Base-by-base conservation (phyloP, 169 alveolate genomes). In the Haemoproteus tartakovskyi region DNA sequence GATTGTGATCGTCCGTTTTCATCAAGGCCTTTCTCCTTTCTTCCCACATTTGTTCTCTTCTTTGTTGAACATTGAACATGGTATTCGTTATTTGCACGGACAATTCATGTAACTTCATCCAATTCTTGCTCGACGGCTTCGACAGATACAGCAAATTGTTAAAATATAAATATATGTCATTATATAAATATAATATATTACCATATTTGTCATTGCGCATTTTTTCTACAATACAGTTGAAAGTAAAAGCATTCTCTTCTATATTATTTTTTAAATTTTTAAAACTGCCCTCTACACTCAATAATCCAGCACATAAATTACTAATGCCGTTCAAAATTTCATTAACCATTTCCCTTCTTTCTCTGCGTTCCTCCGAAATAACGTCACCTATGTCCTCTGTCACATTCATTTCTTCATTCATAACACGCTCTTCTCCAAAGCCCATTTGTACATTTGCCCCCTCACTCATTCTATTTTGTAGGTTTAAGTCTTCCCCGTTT, bases 31-130 rank as follows among this genome's bases (percentile, higher is more conserved):
- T 2, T 0, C 9, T 60, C 40, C 36, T n/a, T 38, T 52, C 6
- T 6, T 33, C 47, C 30, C 16, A 12, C n/a, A n/a, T n/a, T n/a
- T 62, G 37, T 24, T 33, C 24, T 54, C 54, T 62, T 43, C 57
- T 46, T 16, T 43, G 80, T 6, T 80, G 81, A 21, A 64, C 21
- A 26, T 50, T 46, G 0, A 18, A 51, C 36, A 64, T 51, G n/a
- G 60, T 38, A 29, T 27, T 41, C 2, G 64, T 38, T 36, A 64
- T 21, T 51, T 64, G 81, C 3, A 33, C 26, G 0, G 64, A 52
- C 9, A 64, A 9, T 29, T 64, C 81, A n/a, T 64, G 81, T 29
- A 64, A 27, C 14, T 51, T 64, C 81, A 64, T 64, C 81, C 81
- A 64, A 16, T 40, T 64, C 29, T 51, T 51, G 18, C 81, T 64